Evolutionary conservation across 2,329 filamentous ascomycete species (phyloP), one percentile per base, ranked within the genome.

Genomic region (Penicillium sp.): DNA sequence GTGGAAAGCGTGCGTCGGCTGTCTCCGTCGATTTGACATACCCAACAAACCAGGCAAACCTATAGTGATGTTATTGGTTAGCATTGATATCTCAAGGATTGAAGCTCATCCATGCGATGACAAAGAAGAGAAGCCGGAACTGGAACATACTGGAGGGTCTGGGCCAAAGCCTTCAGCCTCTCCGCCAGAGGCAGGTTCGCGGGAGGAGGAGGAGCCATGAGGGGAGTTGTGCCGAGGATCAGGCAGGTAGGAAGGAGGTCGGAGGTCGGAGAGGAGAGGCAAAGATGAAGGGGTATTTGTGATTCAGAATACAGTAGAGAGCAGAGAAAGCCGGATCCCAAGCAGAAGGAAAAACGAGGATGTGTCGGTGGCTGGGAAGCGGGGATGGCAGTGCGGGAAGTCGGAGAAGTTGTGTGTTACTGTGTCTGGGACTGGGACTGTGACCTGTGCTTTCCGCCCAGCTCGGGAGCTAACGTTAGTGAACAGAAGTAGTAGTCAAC

Each of bases 81-180:
- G 65, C 63, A 62, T 42, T 62, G 61, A 54, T 34, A 34, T 22
- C 60, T 31, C 41, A 63, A 52, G 17, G 20, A 61, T 61, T 57
- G 52, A 34, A 62, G 39, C 45, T 52, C 14, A 56, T 28, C 12
- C 42, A 54, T n/a, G 20, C 12, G 66, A 60, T 38, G 49, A 57
- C 38, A 64, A 48, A 39, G 38, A 54, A 48, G 43, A 39, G 38
- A 54, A 48, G 43, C 28, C 54, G 49, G 17, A 50, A 63, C 50
- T 12, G 57, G 65, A 75, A 90, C 94, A 70, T 76, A 99, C 83
- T 98, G 95, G 68, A 98, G 83, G 48, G 93, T 98, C 78, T 96
- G 88, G 67, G 89, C 92, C 68, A 98, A 84, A 69, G 86, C 83
- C 71, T 91, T 79, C 61, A 96, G 81, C 73, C 92, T 86, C 81